Evolutionary conservation across 2,329 filamentous ascomycete species (phyloP), one percentile per base, ranked within the genome.

Genomic region (Thielaviopsis cerberus): DNA sequence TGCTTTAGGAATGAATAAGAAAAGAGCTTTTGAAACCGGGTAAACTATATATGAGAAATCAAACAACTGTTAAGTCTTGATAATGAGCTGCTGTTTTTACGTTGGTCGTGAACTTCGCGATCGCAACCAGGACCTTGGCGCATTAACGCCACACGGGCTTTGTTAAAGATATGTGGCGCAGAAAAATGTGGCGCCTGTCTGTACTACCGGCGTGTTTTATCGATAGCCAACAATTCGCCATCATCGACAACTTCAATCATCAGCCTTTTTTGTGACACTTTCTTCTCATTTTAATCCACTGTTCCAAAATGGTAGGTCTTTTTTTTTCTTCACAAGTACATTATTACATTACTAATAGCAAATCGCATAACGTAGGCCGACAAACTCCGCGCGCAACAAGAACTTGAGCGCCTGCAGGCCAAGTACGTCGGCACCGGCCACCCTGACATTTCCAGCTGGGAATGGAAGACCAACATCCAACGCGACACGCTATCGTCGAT

Each of bases 351-450:
- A 52, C 24, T 25, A 37, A 37, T 45, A 54, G 6, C 23, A 53
- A 24, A 15, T 37, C 11, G n/a, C 15, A 1, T 20, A 4, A 20
- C n/a, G 7, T 53, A 83, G 92, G 92, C 92, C 71, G 92, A 98
- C 75, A 98, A 98, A 74, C 86, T 98, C 63, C 90, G 92, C 69
- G 92, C 88, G 10, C 88, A 95, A 66, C 92, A 98, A 72, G 92
- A 98, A 71, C 90, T 98, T 68, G 92, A 98, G 73, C 85, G 89
- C 63, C 86, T 97, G 20, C 92, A 98, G 73, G 85, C 90, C 67
- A 94, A 94, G 67, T 96, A 92, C 75, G 79, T 98, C 66, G 92
- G 92, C 64, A 97, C 92, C 3, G 92, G 92, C 24, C 90, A 96
- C 71, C 88, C 91, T 51, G 92, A 98, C 73, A 97, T 91, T 15